Evolutionary conservation across 2,329 filamentous ascomycete genomes (phyloP).

Genomic region (Hymenoscyphus albidus): DNA sequence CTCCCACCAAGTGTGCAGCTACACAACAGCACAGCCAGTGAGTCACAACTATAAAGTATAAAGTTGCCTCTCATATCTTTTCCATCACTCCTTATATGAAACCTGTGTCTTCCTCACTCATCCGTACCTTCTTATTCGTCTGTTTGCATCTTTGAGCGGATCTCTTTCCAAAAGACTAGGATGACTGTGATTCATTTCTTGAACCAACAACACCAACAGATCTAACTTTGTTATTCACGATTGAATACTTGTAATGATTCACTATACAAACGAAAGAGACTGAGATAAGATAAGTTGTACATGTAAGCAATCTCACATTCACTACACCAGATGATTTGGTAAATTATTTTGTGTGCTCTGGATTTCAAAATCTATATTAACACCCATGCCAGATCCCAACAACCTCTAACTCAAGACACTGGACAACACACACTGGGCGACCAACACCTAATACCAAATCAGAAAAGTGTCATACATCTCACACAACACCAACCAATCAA

Average conservation of each 20-base stretch:
- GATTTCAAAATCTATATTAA: no score
- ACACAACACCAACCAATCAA: neutral
- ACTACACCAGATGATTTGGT: neutral
- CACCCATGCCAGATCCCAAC: no score
- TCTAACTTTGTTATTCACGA: neutral
- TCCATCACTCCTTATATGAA: neutral
- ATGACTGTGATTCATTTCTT: neutral
- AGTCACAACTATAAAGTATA: neutral
- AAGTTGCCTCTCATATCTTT: neutral
- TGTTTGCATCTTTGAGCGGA: neutral
- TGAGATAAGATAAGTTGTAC: neutral
- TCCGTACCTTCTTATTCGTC: neutral
- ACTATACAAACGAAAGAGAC: neutral
- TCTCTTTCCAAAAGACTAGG: no score
- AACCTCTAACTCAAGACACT: no score
- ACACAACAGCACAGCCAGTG: neutral
- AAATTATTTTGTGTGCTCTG: neutral
- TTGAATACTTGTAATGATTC: neutral
- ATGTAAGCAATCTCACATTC: neutral
- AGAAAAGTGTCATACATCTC: no score
- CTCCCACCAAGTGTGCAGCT: neutral
- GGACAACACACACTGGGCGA: no score
- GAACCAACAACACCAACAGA: neutral
- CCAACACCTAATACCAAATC: no score
- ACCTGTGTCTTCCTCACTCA: neutral